Conservation (phyloP, 345 rosid genomes). For the Eucalyptus pumila region DNA sequence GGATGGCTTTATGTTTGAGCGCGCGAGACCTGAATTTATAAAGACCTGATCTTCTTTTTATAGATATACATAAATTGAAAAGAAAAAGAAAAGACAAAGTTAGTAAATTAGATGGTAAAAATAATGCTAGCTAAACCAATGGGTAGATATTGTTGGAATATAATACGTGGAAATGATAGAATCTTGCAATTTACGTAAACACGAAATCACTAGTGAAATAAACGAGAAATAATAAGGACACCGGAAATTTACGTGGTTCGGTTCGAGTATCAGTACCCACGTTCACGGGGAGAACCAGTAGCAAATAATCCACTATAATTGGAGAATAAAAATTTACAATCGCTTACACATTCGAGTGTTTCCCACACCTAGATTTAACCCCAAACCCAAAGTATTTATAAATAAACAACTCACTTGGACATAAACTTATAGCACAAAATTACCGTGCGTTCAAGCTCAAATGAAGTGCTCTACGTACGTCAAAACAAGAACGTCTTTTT, state of each 20-base stretch:
- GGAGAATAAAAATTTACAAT: fast-evolving
- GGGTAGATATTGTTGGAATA: too few species aligned
- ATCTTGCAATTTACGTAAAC: fast-evolving
- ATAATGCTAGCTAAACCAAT: too few species aligned
- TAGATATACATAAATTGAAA: too few species aligned
- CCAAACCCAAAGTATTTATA: fast-evolving
- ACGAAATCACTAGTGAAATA: fast-evolving
- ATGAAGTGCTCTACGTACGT: fast-evolving
- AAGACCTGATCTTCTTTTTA: too few species aligned
- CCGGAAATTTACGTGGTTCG: fast-evolving
- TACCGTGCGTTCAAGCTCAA: fast-evolving
- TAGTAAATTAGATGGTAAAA: too few species aligned
- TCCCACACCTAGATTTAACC: fast-evolving
- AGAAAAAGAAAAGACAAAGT: too few species aligned
- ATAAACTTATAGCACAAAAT: fast-evolving
- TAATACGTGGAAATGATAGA: fast-evolving
- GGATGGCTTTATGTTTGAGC: too few species aligned
- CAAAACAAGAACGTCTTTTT: too few species aligned
- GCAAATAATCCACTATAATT: too few species aligned
- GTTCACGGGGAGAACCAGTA: fast-evolving
- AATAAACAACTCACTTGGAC: fast-evolving
- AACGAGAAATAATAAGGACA: fast-evolving
- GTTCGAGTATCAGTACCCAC: fast-evolving
- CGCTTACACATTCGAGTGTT: fast-evolving
- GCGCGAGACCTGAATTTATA: too few species aligned